These are phyloP conservation scores for Mrakia frigida DNA, from an alignment of 768 basidiomycete species.

Conservation along the genomic window DNA sequence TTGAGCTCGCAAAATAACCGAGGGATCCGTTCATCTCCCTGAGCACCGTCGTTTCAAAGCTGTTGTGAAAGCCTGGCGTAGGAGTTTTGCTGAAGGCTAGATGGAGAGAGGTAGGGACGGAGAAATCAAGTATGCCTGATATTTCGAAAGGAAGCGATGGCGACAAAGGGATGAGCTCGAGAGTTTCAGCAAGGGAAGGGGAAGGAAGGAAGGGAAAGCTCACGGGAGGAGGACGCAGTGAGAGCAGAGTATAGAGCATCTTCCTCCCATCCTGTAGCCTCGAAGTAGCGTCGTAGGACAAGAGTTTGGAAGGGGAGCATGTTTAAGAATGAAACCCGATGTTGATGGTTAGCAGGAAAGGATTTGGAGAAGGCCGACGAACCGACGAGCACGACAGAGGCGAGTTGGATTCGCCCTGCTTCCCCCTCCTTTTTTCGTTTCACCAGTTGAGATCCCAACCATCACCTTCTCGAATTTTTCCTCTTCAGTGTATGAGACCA, in stretches of 20 bases:
- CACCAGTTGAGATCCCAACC: background rate
- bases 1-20: conserved; percentile 22
- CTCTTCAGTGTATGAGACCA: background rate
- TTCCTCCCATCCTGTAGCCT: conserved; percentile 93
- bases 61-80: conserved; percentile 7
- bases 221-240: conserved; percentile 83
- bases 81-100: conserved; percentile 68
- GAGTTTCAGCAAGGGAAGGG: background rate
- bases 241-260: conserved; percentile 88
- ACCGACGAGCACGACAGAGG: too few species aligned
- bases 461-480: background rate
- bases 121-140: conserved; percentile 87
- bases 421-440: background rate
- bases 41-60: conserved; percentile 51
- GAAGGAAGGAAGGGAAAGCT: conserved; percentile 21
- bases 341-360: background rate
- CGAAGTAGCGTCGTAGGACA: conserved; percentile 78
- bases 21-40: conserved; percentile 88
- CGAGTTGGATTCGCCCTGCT: background rate
- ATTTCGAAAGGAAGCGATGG: background rate
- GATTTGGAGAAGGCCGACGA: background rate
- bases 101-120: conserved; percentile 76
- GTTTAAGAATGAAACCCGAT: background rate
- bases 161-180: background rate
- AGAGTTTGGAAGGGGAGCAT: conserved; percentile 41